phyloP scores from a whole-genome alignment of 83 land plant species.

The Diphasiastrum complanatum region DNA sequence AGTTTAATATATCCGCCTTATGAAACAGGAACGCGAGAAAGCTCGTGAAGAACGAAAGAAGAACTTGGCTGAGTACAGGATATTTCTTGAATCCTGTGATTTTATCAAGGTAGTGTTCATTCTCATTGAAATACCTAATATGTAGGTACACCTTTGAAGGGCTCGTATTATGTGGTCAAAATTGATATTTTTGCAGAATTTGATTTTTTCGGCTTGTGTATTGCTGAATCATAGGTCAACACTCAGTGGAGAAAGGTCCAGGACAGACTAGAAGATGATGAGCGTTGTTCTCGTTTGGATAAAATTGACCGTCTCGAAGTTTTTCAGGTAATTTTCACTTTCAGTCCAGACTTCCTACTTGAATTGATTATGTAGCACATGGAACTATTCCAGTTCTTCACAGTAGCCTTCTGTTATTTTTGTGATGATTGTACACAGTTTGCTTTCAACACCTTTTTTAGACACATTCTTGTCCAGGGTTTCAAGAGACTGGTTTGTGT shows the following conservation, averaged over 20 bases:
- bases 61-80: constrained; percentile 52
- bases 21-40: constrained; percentile 81
- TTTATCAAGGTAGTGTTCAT: constrained; percentile 84
- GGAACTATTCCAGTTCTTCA: no score
- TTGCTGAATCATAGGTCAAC: constrained; percentile 47
- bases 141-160: no score
- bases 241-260: constrained; percentile 96
- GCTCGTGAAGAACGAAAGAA: constrained; percentile 78
- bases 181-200: not conserved
- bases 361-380: no score
- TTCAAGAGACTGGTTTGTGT: no score
- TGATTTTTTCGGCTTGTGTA: not conserved
- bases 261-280: constrained; percentile 94
- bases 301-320: constrained; percentile 82
- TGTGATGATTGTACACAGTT: no score
- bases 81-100: constrained; percentile 81
- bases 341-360: no score
- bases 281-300: constrained; percentile 83
- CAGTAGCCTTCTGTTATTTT: constrained; percentile 9
- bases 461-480: no score
- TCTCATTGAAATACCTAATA: no score
- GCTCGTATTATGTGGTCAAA: not conserved
- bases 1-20: not conserved
- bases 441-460: no score
- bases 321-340: constrained; percentile 60